Evolutionary conservation across 148 eudicot genomes (phyloP).

Genomic region (Simmondsia chinensis): DNA sequence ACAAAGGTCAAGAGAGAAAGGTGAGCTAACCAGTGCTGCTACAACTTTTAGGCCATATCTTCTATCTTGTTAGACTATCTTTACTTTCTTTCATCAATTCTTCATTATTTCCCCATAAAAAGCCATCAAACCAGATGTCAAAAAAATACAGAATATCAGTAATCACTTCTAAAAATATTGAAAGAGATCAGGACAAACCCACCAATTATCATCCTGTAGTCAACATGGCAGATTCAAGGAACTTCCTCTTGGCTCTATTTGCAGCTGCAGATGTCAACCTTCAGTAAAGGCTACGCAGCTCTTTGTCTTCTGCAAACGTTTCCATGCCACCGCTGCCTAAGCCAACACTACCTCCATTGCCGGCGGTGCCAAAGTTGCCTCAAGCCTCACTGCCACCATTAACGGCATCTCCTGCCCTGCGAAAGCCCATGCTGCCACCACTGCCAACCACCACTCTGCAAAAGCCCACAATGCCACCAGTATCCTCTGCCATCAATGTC

Average conservation of each 20-base stretch:
- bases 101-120: conserved; percentile 6
- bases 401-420: not conserved
- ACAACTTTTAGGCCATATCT: conserved; percentile 11
- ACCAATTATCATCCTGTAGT: not conserved
- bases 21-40: conserved; percentile 15
- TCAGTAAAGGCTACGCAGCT: conserved; percentile 12
- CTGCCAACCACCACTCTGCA: not conserved
- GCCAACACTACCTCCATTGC: conserved; percentile 9
- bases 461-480: conserved; percentile 1
- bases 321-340: conserved; percentile 12
- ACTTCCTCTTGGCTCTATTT: conserved; percentile 10
- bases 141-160: not conserved
- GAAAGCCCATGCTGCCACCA: conserved; percentile 5
- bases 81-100: not conserved
- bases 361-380: conserved; percentile 14
- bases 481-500: not conserved
- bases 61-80: not conserved
- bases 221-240: conserved; percentile 13
- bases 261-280: conserved; percentile 11
- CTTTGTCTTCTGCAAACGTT: conserved; percentile 18
- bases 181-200: not conserved
- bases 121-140: not conserved
- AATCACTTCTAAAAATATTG: not conserved
- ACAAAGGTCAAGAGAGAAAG: no score
- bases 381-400: conserved; percentile 14